Evolutionary conservation across 805 yeast genomes (phyloP).

Genomic region (Candida sithepensis): DNA sequence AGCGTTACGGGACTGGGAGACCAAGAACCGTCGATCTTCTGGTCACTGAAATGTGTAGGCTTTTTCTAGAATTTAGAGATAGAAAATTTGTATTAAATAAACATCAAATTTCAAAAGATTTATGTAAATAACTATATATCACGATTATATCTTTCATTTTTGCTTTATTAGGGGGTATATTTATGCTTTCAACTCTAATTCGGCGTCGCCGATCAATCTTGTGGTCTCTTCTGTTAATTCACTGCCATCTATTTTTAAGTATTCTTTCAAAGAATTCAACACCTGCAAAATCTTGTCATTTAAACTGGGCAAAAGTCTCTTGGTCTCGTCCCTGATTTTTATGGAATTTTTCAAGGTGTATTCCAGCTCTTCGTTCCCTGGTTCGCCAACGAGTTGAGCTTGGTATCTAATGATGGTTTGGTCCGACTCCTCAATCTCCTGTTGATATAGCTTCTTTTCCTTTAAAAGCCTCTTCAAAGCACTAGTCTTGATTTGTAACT

Average conservation of each 20-base stretch:
- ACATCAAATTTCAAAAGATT: too few species aligned
- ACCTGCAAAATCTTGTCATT: slow-evolving; percentile 22
- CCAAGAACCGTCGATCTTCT: slow-evolving; percentile 9
- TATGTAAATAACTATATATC: too few species aligned
- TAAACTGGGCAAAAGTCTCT: slow-evolving; percentile 26
- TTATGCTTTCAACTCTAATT: slow-evolving; percentile 7
- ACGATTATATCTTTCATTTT: too few species aligned
- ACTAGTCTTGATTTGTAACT: slow-evolving; percentile 64
- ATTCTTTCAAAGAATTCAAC: slow-evolving; percentile 21
- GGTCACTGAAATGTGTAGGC: neutral
- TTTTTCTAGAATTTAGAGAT: neutral
- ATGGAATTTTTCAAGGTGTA: slow-evolving; percentile 25
- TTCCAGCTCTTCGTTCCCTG: slow-evolving; percentile 22
- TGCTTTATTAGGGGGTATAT: too few species aligned
- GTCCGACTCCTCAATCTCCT: slow-evolving; percentile 44
- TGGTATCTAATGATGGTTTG: slow-evolving; percentile 9
- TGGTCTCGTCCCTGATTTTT: slow-evolving; percentile 28
- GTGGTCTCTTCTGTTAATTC: slow-evolving; percentile 19
- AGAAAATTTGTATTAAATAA: neutral
- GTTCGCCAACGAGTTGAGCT: slow-evolving; percentile 10
- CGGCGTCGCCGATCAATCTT: slow-evolving; percentile 23
- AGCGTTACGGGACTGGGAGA: slow-evolving; percentile 60
- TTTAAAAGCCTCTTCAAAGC: slow-evolving; percentile 69
- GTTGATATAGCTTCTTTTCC: slow-evolving; percentile 59
- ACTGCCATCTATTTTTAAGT: slow-evolving; percentile 14